phyloP scores from a whole-genome alignment of 192 early-diverging fungal species.

The Cetraspora pellucida region DNA sequence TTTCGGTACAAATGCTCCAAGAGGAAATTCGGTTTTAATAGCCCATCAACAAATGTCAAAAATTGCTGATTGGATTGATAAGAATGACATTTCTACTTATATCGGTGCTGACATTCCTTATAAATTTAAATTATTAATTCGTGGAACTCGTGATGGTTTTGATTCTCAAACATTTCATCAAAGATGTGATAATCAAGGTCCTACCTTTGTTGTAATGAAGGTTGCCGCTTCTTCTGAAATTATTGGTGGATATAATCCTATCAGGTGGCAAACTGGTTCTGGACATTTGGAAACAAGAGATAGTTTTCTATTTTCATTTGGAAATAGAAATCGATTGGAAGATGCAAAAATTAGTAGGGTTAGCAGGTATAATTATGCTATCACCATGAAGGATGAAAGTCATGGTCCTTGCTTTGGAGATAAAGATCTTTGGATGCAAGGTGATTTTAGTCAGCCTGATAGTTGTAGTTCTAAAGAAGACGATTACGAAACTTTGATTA shows the following conservation, averaged over 20 bases:
- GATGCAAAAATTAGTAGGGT: slow-evolving; percentile 18
- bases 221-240: neutral
- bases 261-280: slow-evolving; percentile 3
- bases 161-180: slow-evolving; percentile 1
- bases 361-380: slow-evolving; percentile 11
- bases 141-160: slow-evolving; percentile 23
- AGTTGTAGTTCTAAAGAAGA: slow-evolving; percentile 28
- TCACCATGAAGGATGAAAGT: slow-evolving; percentile 4
- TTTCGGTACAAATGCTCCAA: neutral
- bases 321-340: slow-evolving; percentile 14
- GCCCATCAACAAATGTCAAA: neutral
- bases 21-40: slow-evolving; percentile 19
- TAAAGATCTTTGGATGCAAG: slow-evolving; percentile 24
- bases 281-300: slow-evolving; percentile 25
- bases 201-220: slow-evolving; percentile 22
- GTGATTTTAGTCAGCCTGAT: neutral
- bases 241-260: slow-evolving; percentile 33
- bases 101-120: neutral
- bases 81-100: neutral
- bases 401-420: slow-evolving; percentile 22
- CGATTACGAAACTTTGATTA: slow-evolving; percentile 15
- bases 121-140: slow-evolving; percentile 28
- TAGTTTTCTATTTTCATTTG: slow-evolving; percentile 21
- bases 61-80: slow-evolving; percentile 25
- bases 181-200: slow-evolving; percentile 27